Evolutionary conservation across 2,329 filamentous ascomycete species (phyloP).

Genomic region (Stagonosporopsis tanaceti): DNA sequence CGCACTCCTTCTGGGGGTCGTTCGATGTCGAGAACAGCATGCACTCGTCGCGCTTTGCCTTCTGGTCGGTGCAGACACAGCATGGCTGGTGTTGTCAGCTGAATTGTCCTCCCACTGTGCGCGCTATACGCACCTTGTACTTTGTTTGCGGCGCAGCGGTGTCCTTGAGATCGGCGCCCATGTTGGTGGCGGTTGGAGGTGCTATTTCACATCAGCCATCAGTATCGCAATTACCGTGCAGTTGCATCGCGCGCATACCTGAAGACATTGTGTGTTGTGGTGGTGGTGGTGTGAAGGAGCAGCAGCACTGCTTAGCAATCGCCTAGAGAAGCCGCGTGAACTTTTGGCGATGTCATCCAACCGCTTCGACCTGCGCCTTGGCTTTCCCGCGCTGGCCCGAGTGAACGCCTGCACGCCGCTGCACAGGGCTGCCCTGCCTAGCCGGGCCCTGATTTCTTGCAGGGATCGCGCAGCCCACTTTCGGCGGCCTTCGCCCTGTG

Average conservation of each 20-base stretch:
- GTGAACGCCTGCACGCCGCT: constrained; percentile 6
- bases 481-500: constrained; percentile 9
- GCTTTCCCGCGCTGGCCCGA: constrained; percentile 19
- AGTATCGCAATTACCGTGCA: neutral
- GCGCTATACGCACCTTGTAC: constrained; percentile 50
- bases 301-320: constrained; percentile 20
- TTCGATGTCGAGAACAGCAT: constrained; percentile 94
- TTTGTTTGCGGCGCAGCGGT: constrained; percentile 51
- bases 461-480: constrained; percentile 20
- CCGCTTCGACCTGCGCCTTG: constrained; percentile 5
- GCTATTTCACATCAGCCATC: constrained; percentile 25
- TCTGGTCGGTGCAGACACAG: constrained; percentile 97
- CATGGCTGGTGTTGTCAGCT: constrained; percentile 71
- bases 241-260: constrained; percentile 6
- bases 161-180: constrained; percentile 56
- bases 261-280: constrained; percentile 15
- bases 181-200: constrained; percentile 51
- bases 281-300: constrained; percentile 13
- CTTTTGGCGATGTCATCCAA: constrained; percentile 20
- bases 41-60: constrained; percentile 91
- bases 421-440: neutral
- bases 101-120: neutral
- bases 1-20: constrained; percentile 85
- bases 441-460: constrained; percentile 8
- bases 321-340: constrained; percentile 14